phyloP scores from a whole-genome alignment of 2,329 filamentous ascomycete genomes.

The Venturia oleaginea region DNA sequence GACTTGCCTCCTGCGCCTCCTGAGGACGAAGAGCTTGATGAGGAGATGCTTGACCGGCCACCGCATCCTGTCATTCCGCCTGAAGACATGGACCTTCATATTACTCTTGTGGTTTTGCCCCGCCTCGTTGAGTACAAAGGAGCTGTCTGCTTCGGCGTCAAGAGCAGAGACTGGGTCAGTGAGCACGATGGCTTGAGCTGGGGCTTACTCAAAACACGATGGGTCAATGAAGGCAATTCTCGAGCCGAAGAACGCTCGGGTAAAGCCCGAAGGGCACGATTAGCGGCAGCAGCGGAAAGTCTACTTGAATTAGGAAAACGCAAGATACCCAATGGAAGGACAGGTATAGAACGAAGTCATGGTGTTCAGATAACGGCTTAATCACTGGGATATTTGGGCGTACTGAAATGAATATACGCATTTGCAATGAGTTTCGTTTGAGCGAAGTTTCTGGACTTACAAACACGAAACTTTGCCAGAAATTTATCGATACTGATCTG shows the following conservation, averaged over 20 bases:
- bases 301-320: not conserved
- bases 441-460: too few relatives aligned
- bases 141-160: constrained; percentile 69
- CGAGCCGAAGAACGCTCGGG: constrained; percentile 36
- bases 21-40: constrained; percentile 31
- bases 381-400: not conserved
- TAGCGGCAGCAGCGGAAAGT: constrained; percentile 24
- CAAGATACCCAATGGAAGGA: not conserved
- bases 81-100: constrained; percentile 67
- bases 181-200: constrained; percentile 83
- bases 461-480: not conserved
- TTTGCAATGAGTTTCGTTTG: not conserved
- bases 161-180: constrained; percentile 68
- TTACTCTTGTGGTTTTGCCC: constrained; percentile 78
- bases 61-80: constrained; percentile 53
- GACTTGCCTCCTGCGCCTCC: constrained; percentile 27
- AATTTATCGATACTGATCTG: not conserved
- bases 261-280: constrained; percentile 40
- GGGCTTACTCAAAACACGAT: constrained; percentile 71
- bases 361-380: not conserved
- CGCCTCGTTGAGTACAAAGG: constrained; percentile 66
- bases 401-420: not conserved
- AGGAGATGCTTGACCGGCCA: constrained; percentile 25
- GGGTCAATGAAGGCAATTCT: constrained; percentile 65
- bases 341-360: not conserved